Evolutionary conservation across 169 alveolate genomes (phyloP).

Genomic region (Eimeria sp.): DNA sequence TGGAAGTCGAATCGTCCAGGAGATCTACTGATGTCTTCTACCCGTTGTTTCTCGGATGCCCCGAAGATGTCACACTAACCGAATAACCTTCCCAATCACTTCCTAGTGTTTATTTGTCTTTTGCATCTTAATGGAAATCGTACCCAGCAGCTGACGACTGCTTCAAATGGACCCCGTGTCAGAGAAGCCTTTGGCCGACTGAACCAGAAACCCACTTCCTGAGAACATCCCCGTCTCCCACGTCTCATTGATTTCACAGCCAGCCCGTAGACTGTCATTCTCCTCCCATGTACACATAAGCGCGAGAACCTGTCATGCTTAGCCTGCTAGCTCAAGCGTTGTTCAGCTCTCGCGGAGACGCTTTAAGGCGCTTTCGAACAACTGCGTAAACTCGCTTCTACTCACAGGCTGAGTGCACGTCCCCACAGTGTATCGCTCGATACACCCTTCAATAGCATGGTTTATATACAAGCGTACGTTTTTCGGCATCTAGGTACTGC

Average conservation of each 20-base stretch:
- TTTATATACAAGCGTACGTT: background rate
- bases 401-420: background rate
- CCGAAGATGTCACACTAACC: background rate
- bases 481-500: background rate
- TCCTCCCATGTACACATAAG: background rate
- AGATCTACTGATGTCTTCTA: background rate
- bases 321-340: background rate
- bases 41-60: background rate
- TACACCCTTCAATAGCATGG: background rate
- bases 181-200: background rate
- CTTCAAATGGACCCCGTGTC: background rate
- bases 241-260: background rate
- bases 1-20: background rate
- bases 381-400: background rate
- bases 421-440: background rate
- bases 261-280: background rate
- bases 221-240: background rate
- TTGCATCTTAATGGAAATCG: background rate
- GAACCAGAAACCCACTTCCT: background rate
- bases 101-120: background rate
- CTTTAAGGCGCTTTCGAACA: background rate
- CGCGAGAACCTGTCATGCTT: background rate
- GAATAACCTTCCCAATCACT: background rate
- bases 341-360: background rate
- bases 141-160: background rate